Conservation (phyloP, 495 filamentous ascomycete species). For the Penicillium desertorum region DNA sequence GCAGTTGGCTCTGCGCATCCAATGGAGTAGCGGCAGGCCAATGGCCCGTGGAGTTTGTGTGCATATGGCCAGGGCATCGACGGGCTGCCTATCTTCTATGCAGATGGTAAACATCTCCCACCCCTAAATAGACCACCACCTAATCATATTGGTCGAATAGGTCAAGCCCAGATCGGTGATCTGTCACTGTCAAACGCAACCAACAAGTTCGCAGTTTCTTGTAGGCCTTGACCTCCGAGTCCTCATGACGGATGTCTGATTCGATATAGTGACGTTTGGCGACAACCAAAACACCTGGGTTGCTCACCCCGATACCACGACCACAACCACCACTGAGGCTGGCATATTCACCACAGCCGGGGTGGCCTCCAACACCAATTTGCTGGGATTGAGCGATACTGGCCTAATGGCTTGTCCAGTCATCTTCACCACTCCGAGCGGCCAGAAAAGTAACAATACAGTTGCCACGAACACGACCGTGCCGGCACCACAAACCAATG, state of each 20-base stretch:
- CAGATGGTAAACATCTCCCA: slow-evolving; percentile 26
- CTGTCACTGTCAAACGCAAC: slow-evolving; percentile 12
- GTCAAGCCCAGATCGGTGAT: slow-evolving; percentile 4
- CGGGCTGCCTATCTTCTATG: slow-evolving; percentile 35
- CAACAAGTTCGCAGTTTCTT: slow-evolving; percentile 10
- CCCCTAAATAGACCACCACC: neutral
- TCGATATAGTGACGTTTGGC: neutral
- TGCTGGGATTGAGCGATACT: slow-evolving; percentile 3
- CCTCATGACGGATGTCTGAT: neutral
- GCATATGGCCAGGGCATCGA: slow-evolving; percentile 36
- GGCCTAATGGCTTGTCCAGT: slow-evolving; percentile 3
- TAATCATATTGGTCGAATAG: neutral
- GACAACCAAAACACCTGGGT: neutral
- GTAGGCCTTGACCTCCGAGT: slow-evolving; percentile 1
- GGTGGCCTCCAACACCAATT: neutral
- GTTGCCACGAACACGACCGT: too few relatives aligned
- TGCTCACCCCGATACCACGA: slow-evolving; percentile 4
- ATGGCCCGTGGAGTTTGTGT: slow-evolving; percentile 26
- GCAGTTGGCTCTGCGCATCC: neutral
- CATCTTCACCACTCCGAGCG: neutral
- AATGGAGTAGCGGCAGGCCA: neutral
- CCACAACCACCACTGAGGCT: neutral
- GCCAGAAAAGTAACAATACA: neutral
- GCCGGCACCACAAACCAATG: neutral
- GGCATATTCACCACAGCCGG: too few relatives aligned